Conservation (phyloP, 192 early-diverging fungal species). For the Dispira parvispora region DNA sequence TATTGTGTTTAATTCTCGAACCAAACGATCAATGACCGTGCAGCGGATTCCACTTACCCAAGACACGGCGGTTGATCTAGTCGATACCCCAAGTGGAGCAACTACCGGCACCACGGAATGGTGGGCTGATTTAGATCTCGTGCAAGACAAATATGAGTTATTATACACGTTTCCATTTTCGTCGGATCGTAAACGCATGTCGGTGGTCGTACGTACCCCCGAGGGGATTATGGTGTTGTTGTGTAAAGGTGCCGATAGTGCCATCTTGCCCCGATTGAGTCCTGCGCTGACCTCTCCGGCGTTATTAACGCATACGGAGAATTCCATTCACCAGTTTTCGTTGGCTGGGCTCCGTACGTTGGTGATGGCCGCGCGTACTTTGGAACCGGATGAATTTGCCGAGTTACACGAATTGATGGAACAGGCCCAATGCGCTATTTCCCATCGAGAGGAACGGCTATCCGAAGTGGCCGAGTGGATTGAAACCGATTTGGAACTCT, state of each 20-base stretch:
- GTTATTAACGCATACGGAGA: constrained; percentile 11
- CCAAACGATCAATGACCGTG: constrained; percentile 16
- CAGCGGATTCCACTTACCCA: not conserved
- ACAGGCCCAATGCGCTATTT: constrained; percentile 12
- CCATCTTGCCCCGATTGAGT: constrained; percentile 78
- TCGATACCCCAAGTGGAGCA: not conserved
- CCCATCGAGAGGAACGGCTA: constrained; percentile 53
- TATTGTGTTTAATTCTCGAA: constrained; percentile 44
- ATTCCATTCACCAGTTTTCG: constrained; percentile 11
- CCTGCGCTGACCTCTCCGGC: not conserved
- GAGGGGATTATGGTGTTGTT: constrained; percentile 64
- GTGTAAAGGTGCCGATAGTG: constrained; percentile 91
- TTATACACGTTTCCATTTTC: constrained; percentile 80
- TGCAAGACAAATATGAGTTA: constrained; percentile 36
- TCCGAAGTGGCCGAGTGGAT: constrained; percentile 63
- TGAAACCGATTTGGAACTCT: constrained; percentile 61
- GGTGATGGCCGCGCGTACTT: constrained; percentile 12
- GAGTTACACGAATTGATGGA: constrained; percentile 11
- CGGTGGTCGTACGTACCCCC: constrained; percentile 58
- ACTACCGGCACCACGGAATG: not conserved
- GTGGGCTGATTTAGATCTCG: constrained; percentile 26
- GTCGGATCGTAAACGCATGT: constrained; percentile 92
- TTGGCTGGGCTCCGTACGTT: constrained; percentile 7
- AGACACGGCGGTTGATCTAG: not conserved
- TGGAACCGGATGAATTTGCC: constrained; percentile 19